Conservation (phyloP, 345 rosid genomes). For the Gossypium herbaceum region DNA sequence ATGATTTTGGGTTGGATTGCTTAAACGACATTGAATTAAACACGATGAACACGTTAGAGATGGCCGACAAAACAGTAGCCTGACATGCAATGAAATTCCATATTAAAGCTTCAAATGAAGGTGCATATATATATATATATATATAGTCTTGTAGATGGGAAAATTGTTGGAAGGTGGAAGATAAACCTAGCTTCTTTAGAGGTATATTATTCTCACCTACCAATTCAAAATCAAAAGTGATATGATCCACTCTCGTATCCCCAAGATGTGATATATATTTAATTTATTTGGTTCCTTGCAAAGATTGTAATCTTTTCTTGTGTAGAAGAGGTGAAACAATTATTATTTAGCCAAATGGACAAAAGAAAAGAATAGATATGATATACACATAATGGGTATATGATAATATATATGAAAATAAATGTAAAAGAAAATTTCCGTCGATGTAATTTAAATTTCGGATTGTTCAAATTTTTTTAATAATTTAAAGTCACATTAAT, state of each 20-base stretch:
- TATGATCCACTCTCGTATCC: conserved; percentile 16
- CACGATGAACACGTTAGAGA: conserved; percentile 28
- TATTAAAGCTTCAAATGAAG: background rate
- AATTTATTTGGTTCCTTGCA: background rate
- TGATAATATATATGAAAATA: background rate
- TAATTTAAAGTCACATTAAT: too few species aligned
- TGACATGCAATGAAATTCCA: background rate
- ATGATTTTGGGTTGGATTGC: conserved; percentile 69
- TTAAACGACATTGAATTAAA: conserved; percentile 33
- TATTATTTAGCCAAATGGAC: conserved; percentile 1
- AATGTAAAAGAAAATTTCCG: background rate
- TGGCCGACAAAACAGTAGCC: conserved; percentile 26
- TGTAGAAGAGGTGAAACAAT: background rate
- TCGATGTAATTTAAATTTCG: too few species aligned
- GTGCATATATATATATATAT: background rate
- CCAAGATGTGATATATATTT: background rate
- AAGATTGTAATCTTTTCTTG: background rate
- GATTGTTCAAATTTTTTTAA: too few species aligned
- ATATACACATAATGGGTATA: background rate
- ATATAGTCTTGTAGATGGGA: background rate
- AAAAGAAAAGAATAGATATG: background rate
- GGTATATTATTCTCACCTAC: conserved; percentile 36
- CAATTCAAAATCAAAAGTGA: conserved; percentile 30
- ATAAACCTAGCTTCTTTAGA: conserved; percentile 29
- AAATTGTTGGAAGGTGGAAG: conserved; percentile 29